Percentiles rank a stretch among this genome's conserved stretches.
Conservation (phyloP, 2,329 filamentous ascomycete genomes). For the Microcera coccophila region DNA sequence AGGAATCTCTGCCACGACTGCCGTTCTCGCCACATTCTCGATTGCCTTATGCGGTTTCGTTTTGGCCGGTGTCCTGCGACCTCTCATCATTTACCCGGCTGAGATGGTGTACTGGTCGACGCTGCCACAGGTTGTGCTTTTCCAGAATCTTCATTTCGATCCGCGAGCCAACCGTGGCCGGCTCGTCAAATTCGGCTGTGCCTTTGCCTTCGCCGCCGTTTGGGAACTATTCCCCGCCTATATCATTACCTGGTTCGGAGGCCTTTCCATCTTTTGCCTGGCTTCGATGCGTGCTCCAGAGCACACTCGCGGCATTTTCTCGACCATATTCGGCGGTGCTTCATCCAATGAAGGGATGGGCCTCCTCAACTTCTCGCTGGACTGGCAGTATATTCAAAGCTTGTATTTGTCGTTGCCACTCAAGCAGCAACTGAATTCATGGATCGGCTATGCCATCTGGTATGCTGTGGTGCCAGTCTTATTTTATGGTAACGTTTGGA, state of each 20-base stretch:
- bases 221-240: conserved; percentile 48
- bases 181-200: conserved; percentile 26
- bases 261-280: conserved; percentile 43
- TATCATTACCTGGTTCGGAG: conserved; percentile 40
- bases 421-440: too few species aligned
- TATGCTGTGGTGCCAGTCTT: too few species aligned
- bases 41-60: conserved; percentile 30
- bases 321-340: conserved; percentile 39
- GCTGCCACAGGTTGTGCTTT: conserved; percentile 31
- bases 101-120: conserved; percentile 34
- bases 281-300: too few species aligned
- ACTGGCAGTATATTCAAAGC: conserved; percentile 43
- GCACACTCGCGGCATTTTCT: conserved; percentile 20
- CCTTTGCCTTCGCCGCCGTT: conserved; percentile 30
- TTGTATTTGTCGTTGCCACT: too few species aligned
- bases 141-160: conserved; percentile 33
- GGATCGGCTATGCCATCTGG: too few species aligned
- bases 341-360: conserved; percentile 37
- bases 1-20: conserved; percentile 19
- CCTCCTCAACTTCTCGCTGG: conserved; percentile 38
- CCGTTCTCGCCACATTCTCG: conserved; percentile 26
- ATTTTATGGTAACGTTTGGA: conserved; percentile 42
- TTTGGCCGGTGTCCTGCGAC: conserved; percentile 26
- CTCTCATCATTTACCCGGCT: conserved; percentile 30
- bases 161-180: conserved; percentile 22